Conservation (phyloP, 1,284 basidiomycete species). For the Rhizopogon parksii region DNA sequence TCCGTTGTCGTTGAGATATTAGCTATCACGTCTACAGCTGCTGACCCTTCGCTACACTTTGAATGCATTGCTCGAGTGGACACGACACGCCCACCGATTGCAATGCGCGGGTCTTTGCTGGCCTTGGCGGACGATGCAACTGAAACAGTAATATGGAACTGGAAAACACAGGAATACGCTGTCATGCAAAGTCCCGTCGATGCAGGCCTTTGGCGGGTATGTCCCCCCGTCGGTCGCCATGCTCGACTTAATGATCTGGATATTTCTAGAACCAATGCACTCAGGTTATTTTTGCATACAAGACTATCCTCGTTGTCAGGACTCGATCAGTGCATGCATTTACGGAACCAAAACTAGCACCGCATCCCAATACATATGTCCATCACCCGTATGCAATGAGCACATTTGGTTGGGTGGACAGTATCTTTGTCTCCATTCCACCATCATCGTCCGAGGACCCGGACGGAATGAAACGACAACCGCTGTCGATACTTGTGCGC, state of each 20-base stretch:
- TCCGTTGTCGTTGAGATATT: slow-evolving; percentile 18
- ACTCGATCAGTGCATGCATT: slow-evolving; percentile 54
- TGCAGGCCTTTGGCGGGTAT: slow-evolving; percentile 32
- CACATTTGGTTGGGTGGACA: slow-evolving; percentile 61
- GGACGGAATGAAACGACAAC: slow-evolving; percentile 9
- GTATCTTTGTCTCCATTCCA: slow-evolving; percentile 36
- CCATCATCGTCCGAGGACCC: slow-evolving; percentile 8
- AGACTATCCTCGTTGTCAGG: slow-evolving; percentile 47
- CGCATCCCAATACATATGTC: slow-evolving; percentile 8
- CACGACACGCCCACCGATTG: slow-evolving; percentile 38
- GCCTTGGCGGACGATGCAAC: slow-evolving; percentile 45
- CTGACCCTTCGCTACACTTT: slow-evolving; percentile 8
- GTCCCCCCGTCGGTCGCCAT: slow-evolving; percentile 1
- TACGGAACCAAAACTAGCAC: slow-evolving; percentile 31
- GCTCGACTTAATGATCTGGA: neutral
- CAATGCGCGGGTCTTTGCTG: slow-evolving; percentile 42
- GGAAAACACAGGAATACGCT: slow-evolving; percentile 40
- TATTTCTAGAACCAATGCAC: slow-evolving; percentile 29
- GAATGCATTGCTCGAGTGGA: slow-evolving; percentile 15
- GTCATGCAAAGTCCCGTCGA: slow-evolving; percentile 35
- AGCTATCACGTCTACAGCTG: slow-evolving; percentile 13
- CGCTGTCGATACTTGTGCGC: slow-evolving; percentile 47
- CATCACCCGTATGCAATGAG: slow-evolving; percentile 36
- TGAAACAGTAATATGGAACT: slow-evolving; percentile 47
- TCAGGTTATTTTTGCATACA: slow-evolving; percentile 42